Conservation (phyloP, 805 yeast genomes). For the Vanderwaltozyma polyspora region DNA sequence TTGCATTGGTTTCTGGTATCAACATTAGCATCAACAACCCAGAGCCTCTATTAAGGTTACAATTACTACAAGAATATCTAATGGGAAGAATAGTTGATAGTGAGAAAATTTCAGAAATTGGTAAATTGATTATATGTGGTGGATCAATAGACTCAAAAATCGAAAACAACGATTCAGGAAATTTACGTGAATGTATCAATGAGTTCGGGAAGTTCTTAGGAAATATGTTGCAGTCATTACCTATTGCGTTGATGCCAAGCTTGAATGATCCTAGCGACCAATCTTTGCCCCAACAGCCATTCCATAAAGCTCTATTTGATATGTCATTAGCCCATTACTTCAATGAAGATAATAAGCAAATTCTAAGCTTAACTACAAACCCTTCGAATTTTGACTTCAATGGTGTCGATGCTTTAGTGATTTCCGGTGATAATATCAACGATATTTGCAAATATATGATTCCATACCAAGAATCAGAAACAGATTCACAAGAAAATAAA, state of each 20-base stretch:
- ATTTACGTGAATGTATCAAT: slow-evolving; percentile 43
- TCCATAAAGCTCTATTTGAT: slow-evolving; percentile 67
- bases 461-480: slow-evolving; percentile 29
- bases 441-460: slow-evolving; percentile 63
- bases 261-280: slow-evolving; percentile 72
- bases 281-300: slow-evolving; percentile 79
- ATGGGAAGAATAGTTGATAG: slow-evolving; percentile 45
- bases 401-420: slow-evolving; percentile 50
- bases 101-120: slow-evolving; percentile 26
- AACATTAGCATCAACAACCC: slow-evolving; percentile 38
- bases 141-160: slow-evolving; percentile 38
- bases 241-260: slow-evolving; percentile 80
- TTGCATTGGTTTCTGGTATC: slow-evolving; percentile 74
- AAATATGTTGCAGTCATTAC: slow-evolving; percentile 46
- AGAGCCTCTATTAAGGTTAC: slow-evolving; percentile 33
- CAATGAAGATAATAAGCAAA: slow-evolving; percentile 29
- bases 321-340: slow-evolving; percentile 32
- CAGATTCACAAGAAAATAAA: slow-evolving; percentile 14
- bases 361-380: slow-evolving; percentile 42
- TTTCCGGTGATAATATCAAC: slow-evolving; percentile 74
- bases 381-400: slow-evolving; percentile 62
- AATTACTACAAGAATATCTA: slow-evolving; percentile 56
- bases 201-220: slow-evolving; percentile 49
- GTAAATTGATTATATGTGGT: slow-evolving; percentile 61
- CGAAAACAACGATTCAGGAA: slow-evolving; percentile 37